These are phyloP conservation scores for Backusella morwellensis DNA, from an alignment of 192 early-diverging fungal species.

Conservation along the genomic window DNA sequence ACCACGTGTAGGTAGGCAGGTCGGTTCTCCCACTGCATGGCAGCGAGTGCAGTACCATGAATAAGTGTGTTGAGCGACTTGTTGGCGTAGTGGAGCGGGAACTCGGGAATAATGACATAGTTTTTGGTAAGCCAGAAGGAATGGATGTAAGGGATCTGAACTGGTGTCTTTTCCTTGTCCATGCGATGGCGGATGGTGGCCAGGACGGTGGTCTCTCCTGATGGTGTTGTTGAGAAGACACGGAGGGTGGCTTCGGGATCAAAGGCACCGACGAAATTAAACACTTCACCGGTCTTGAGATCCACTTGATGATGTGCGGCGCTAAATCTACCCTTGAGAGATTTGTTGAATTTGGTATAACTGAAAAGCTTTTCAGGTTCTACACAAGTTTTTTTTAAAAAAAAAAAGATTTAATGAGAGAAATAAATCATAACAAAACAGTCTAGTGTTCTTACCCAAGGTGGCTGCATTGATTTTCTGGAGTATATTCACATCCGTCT, in stretches of 20 bases:
- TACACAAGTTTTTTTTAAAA: background rate
- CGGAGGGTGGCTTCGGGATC: background rate
- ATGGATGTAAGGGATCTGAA: conserved; percentile 48
- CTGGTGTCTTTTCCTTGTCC: conserved; percentile 3
- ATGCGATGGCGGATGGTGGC: conserved; percentile 7
- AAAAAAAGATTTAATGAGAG: background rate
- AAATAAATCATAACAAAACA: background rate
- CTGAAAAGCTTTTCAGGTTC: background rate
- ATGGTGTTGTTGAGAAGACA: conserved; percentile 1
- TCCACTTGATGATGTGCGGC: conserved; percentile 32
- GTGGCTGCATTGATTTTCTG: conserved; percentile 28
- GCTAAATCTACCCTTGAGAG: background rate
- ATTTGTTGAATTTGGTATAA: background rate
- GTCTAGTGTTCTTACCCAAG: conserved; percentile 14
- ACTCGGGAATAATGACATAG: conserved; percentile 56
- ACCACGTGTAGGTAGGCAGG: conserved; percentile 13
- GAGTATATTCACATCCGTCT: conserved; percentile 33
- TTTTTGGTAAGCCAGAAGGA: conserved; percentile 52
- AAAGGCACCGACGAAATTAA: conserved; percentile 15
- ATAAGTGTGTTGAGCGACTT: background rate
- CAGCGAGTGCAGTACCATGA: background rate
- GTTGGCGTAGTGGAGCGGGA: conserved; percentile 40
- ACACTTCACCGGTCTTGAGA: conserved; percentile 16
- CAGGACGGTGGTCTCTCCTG: conserved; percentile 15
- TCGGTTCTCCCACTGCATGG: background rate